Base-by-base conservation (phyloP, 257 asterid species). In the Oldenlandia corymbosa region DNA sequence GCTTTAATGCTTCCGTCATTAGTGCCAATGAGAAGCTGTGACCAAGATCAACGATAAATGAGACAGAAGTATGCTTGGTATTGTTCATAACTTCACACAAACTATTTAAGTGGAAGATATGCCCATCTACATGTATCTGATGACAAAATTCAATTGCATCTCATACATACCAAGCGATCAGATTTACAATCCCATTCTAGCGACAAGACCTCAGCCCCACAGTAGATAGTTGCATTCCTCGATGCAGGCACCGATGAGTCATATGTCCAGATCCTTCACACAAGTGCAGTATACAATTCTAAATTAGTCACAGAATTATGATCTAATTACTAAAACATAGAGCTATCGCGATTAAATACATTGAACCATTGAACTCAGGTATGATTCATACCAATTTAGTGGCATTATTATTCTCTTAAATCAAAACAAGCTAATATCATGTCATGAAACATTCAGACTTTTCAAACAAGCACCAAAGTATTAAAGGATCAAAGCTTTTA, bases 171-270 rank as follows among this genome's bases (percentile, higher is more conserved):
- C 95, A 93, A 70, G 64, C 99, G 95, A 74, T 93, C 95, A 57
- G 97, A 93, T 78, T 89, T 89, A 84, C 91, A 87, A 73, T 93
- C 99, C 99, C 99, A 93, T 79, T 90, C 99, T 62, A 93, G 99
- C 53, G 97, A 87, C 82, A 73, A 82, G 81, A 93, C 76, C 82
- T 93, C 96, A n/a, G 96, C 88, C 71, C 97, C 97, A 64, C 97
- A 89, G 72, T 93, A 90, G 75, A 93, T 89, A 58, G 99, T 93
- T 68, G 99, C 99, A 70, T 93, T 89, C 79, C 96, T 87, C 66
- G 96, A 80, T 71, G 97, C 73, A 67, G 94, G 81, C 46, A 87
- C 85, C 53, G 85, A 76, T 64, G 95, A 77, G 70, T 87, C 97
- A 68, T 90, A 84, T 65, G 95, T 89, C 99, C 99, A 92, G 78